Base-by-base conservation (phyloP, 169 alveolate species). In the Plasmodium gaboni region DNA sequence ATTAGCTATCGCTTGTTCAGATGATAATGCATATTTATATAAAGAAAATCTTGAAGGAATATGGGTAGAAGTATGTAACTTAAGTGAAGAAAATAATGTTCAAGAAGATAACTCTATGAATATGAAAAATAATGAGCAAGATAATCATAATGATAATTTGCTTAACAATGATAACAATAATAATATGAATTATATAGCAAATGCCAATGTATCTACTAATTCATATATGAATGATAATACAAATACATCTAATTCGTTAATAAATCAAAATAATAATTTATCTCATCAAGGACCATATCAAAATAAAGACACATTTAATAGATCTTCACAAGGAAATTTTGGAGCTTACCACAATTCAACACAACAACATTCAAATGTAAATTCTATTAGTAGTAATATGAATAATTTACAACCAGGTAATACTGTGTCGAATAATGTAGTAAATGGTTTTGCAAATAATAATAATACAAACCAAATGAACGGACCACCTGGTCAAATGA, bases 11-110 rank as follows among this genome's bases (percentile, higher is more conserved):
- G 89, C 95, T 4, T 89, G 95, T 32, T 69, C 88, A 10, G 87
- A 88, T 55, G 95, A 92, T 9, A 73, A 87, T 38, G 93, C 91
- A 24, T 89, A 89, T 46, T 68, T 92, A 44, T 92, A 71, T 32
- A 92, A 63, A 26, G 95, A 92, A 68, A 89, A 86, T 42, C 26
- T 88, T 38, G 92, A 92, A n/a, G 95, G 95, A 6, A 53, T 71
- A 7, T 92, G 95, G 95, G 93, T 78, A 53, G 76, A 86, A 48
- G 42, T 88, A 12, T 89, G 94, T 22, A 92, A 92, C 13, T 74
- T 92, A 42, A 53, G 60, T 3, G 51, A 61, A 44, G 88, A 74
- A 61, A 74, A 74, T 51, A n/a, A 70, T 9, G 17, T 32, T 19
- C 80, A 70, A 55, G 64, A 53, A 26, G 61, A 73, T 17, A 63